Conservation (phyloP, 1,284 basidiomycete species). For the Trichosporon asahii region DNA sequence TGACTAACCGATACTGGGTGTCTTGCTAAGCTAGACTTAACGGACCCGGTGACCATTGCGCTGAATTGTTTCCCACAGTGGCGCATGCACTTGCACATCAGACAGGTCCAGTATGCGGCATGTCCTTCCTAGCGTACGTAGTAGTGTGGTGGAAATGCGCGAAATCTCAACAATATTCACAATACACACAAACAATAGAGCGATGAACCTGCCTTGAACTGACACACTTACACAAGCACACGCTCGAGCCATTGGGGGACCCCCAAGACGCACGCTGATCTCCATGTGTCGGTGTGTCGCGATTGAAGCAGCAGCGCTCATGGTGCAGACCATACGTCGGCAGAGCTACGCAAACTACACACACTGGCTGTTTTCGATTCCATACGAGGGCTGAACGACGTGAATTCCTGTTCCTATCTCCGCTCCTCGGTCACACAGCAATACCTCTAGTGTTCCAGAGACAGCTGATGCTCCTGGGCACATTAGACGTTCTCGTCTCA, state of each 20-base stretch:
- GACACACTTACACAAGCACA: neutral
- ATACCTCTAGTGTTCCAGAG: no score
- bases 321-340: no score
- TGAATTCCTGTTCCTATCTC: neutral
- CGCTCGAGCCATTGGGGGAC: no score
- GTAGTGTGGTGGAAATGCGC: neutral
- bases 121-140: neutral
- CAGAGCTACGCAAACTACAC: neutral
- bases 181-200: neutral
- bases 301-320: neutral
- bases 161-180: neutral
- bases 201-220: neutral
- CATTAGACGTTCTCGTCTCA: neutral
- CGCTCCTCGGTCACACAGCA: no score
- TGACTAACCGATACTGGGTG: neutral
- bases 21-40: neutral
- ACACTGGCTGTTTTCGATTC: neutral
- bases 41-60: neutral
- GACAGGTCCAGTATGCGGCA: neutral
- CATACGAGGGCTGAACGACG: neutral
- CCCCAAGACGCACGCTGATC: no score
- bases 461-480: neutral
- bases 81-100: neutral
- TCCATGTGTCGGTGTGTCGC: no score
- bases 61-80: neutral